These are phyloP conservation scores for Plasmodium reichenowi DNA, from an alignment of 169 alveolate genomes.

Conservation along the genomic window DNA sequence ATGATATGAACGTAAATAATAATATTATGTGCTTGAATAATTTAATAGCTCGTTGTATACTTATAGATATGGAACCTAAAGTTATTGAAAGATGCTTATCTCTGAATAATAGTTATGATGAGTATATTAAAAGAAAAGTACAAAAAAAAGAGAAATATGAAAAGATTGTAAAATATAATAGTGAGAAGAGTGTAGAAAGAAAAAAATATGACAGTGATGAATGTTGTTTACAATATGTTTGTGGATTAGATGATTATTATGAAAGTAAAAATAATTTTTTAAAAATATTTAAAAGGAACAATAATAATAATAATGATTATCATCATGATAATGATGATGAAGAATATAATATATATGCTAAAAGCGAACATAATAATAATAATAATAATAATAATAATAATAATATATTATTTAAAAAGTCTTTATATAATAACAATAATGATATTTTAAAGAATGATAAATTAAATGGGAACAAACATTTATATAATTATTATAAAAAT, in stretches of 20 bases:
- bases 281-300: conserved; percentile 24
- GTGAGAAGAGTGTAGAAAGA: not conserved
- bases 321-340: not conserved
- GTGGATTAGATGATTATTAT: conserved; percentile 69
- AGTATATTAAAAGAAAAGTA: not conserved
- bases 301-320: not conserved
- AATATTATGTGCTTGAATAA: conserved; percentile 27
- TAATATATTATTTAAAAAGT: too few relatives aligned
- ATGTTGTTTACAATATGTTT: conserved; percentile 13
- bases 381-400: too few relatives aligned
- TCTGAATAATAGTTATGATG: not conserved
- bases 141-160: conserved; percentile 4
- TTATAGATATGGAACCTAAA: conserved; percentile 75
- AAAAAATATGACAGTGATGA: not conserved
- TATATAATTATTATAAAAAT: too few relatives aligned
- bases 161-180: too few relatives aligned
- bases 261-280: conserved; percentile 41
- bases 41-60: conserved; percentile 52
- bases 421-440: too few relatives aligned
- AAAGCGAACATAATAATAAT: not conserved
- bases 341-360: not conserved
- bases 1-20: conserved; percentile 4
- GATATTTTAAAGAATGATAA: too few relatives aligned
- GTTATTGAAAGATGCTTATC: conserved; percentile 60
- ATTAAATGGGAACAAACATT: too few relatives aligned